Percentiles rank a stretch among this genome's conserved stretches.
Evolutionary conservation across 2,329 filamentous ascomycete genomes (phyloP).

Genomic region (Davidsoniella virescens): DNA sequence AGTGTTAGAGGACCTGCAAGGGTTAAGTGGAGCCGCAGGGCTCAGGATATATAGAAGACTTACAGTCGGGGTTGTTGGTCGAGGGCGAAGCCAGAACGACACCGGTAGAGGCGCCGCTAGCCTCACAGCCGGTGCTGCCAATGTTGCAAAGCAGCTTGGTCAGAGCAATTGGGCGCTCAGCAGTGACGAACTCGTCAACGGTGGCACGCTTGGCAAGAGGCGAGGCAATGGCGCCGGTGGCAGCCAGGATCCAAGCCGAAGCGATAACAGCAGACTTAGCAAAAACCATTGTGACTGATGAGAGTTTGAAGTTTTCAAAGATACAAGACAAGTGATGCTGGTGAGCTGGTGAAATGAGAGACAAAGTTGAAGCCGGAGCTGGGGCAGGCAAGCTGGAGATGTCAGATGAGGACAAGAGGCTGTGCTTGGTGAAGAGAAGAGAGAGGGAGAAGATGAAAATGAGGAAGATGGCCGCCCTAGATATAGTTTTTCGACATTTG

Average conservation of each 20-base stretch:
- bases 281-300: constrained; percentile 11
- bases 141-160: constrained; percentile 42
- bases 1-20: neutral
- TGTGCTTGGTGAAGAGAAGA: constrained; percentile 11
- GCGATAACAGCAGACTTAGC: constrained; percentile 10
- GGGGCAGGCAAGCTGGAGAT: constrained; percentile 7
- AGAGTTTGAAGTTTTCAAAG: neutral
- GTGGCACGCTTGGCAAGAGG: constrained; percentile 9
- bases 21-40: constrained; percentile 3
- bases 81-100: constrained; percentile 42
- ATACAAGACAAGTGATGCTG: neutral
- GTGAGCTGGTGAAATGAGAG: neutral
- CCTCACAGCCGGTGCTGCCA: constrained; percentile 35
- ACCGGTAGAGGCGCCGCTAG: constrained; percentile 30
- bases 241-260: constrained; percentile 10
- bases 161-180: constrained; percentile 35
- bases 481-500: constrained; percentile 9
- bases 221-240: constrained; percentile 10
- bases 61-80: constrained; percentile 38
- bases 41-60: constrained; percentile 16
- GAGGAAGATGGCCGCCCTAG: constrained; percentile 9
- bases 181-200: constrained; percentile 35
- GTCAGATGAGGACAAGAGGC: constrained; percentile 5
- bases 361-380: neutral
- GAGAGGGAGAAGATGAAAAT: constrained; percentile 3